Percentiles rank a stretch among this genome's conserved stretches.
phyloP scores from a whole-genome alignment of 2,329 filamentous ascomycete species.

The Arthroderma sp. region DNA sequence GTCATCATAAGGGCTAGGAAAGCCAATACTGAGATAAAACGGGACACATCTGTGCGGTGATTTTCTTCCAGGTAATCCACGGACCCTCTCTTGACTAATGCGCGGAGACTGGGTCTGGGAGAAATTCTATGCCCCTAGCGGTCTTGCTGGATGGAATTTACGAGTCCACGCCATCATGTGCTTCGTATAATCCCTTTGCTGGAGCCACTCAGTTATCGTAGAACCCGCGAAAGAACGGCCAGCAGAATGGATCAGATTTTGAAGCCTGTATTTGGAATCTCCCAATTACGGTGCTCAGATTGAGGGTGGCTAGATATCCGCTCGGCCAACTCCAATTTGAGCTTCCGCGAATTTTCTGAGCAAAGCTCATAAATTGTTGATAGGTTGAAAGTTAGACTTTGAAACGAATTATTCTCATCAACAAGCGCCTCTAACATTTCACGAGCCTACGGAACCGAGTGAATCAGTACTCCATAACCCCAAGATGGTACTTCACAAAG shows the following conservation, averaged over 20 bases:
- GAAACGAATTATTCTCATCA: slow-evolving; percentile 51
- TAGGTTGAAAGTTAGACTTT: slow-evolving; percentile 76
- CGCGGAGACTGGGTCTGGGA: not conserved
- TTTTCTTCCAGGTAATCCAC: too few species aligned
- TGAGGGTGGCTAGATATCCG: slow-evolving; percentile 49
- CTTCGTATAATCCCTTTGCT: too few species aligned
- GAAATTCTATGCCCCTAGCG: too few species aligned
- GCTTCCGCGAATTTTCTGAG: slow-evolving; percentile 56
- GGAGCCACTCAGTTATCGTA: too few species aligned
- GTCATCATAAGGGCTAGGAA: slow-evolving; percentile 54
- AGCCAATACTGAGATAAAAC: not conserved
- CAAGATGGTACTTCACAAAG: not conserved
- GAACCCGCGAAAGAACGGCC: too few species aligned
- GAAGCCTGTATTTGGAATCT: slow-evolving; percentile 60
- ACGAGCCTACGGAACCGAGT: slow-evolving; percentile 40
- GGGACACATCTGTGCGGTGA: too few species aligned
- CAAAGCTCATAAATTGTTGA: slow-evolving; percentile 85
- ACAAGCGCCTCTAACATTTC: slow-evolving; percentile 54
- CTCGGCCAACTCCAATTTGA: slow-evolving; percentile 61
- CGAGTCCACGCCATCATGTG: too few species aligned
- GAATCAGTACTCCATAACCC: slow-evolving; percentile 1
- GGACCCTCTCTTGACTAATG: not conserved
- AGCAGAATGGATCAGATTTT: slow-evolving; percentile 44
- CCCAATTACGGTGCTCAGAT: slow-evolving; percentile 47
- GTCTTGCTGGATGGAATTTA: too few species aligned